Percentiles rank a stretch among this genome's conserved stretches.
Conservation (phyloP, 2,329 filamentous ascomycete species). For the Venturia carpophila region DNA sequence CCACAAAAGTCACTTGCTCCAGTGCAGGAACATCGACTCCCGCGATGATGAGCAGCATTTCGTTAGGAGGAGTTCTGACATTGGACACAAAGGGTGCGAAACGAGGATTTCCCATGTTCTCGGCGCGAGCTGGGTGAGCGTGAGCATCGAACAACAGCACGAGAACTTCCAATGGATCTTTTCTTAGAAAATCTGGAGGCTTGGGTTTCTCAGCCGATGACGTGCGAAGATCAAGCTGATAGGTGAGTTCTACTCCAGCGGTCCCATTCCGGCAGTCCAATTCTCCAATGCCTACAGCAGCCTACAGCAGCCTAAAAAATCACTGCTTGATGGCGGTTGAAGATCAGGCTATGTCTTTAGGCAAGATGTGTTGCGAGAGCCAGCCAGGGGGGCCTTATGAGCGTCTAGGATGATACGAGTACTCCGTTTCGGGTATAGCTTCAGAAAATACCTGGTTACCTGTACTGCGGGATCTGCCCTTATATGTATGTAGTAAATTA, state of each 20-base stretch:
- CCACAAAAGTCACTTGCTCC: constrained; percentile 35
- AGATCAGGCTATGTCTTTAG: not conserved
- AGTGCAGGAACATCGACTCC: constrained; percentile 36
- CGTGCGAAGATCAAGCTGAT: constrained; percentile 33
- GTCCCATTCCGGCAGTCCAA: not conserved
- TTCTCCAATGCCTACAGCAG: constrained; percentile 20
- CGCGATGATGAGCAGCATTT: constrained; percentile 36
- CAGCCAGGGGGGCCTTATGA: not conserved
- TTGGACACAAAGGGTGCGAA: constrained; percentile 34
- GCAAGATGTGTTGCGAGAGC: not conserved
- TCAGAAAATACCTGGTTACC: not conserved
- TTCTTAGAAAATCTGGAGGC: constrained; percentile 28
- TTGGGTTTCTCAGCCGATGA: constrained; percentile 36
- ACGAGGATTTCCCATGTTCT: constrained; percentile 29
- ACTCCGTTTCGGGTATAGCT: constrained; percentile 6
- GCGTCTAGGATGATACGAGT: not conserved
- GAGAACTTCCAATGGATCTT: constrained; percentile 35
- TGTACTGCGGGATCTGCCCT: not conserved
- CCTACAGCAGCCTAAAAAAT: constrained; percentile 34
- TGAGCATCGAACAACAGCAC: constrained; percentile 41
- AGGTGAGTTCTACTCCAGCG: too few relatives aligned
- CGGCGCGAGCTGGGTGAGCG: constrained; percentile 27
- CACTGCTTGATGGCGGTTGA: constrained; percentile 31
- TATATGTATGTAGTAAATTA: not conserved
- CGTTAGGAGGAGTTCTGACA: constrained; percentile 30